phyloP scores from a whole-genome alignment of 805 yeast genomes.

The Lachancea meyersii region DNA sequence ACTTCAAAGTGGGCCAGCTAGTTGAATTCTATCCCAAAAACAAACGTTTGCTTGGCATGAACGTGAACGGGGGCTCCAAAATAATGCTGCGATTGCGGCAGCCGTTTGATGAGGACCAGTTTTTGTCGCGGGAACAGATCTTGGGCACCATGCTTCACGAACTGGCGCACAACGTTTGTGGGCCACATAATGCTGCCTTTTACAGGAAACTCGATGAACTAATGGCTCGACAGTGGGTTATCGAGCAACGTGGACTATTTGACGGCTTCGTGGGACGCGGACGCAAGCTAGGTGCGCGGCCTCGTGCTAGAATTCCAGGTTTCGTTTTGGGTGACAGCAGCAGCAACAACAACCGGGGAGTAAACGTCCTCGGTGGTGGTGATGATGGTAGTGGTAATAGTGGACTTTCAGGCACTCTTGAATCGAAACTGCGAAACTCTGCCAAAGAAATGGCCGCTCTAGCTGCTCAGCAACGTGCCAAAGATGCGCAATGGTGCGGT shows the following conservation, averaged over 20 bases:
- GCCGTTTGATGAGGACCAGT: slow-evolving; percentile 44
- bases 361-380: neutral
- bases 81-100: slow-evolving; percentile 66
- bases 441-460: slow-evolving; percentile 30
- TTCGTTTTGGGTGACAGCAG: slow-evolving; percentile 1
- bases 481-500: slow-evolving; percentile 24
- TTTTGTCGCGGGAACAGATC: slow-evolving; percentile 58
- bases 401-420: neutral
- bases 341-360: no score
- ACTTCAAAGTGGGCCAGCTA: slow-evolving; percentile 58
- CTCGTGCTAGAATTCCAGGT: neutral
- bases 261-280: slow-evolving; percentile 32
- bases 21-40: slow-evolving; percentile 79
- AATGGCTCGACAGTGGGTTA: slow-evolving; percentile 41
- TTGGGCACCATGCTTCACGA: slow-evolving; percentile 87
- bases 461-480: slow-evolving; percentile 29
- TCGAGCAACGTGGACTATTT: slow-evolving; percentile 25
- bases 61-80: slow-evolving; percentile 71
- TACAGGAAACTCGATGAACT: slow-evolving; percentile 59
- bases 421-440: neutral
- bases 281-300: slow-evolving; percentile 20
- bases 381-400: neutral
- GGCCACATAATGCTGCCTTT: slow-evolving; percentile 74
- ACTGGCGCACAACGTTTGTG: slow-evolving; percentile 68
- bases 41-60: slow-evolving; percentile 63